Evolutionary conservation across 345 rosid genomes (phyloP).

Genomic region (Eutrema heterophyllum): DNA sequence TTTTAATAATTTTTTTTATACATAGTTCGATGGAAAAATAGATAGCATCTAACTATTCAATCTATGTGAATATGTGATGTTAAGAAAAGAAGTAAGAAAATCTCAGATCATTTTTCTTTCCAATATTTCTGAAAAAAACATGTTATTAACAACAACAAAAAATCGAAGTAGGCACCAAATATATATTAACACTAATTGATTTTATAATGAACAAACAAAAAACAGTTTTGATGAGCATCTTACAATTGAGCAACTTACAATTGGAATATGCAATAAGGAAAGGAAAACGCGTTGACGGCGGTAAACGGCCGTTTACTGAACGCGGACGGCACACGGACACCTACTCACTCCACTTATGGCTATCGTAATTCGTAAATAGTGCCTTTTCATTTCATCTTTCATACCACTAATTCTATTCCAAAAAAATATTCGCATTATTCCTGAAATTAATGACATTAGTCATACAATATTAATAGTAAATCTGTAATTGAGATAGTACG

Average conservation of each 20-base stretch:
- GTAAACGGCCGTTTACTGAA: constrained; percentile 19
- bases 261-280: not conserved
- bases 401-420: constrained; percentile 11
- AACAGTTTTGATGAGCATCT: not conserved
- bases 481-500: not conserved
- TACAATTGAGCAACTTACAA: not conserved
- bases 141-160: not conserved
- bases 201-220: not conserved
- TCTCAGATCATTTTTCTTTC: not conserved
- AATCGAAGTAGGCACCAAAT: not conserved
- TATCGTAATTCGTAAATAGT: constrained; percentile 1
- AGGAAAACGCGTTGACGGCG: constrained; percentile 27
- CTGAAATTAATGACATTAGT: not conserved
- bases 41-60: too few species aligned
- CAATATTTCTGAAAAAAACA: not conserved
- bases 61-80: too few species aligned
- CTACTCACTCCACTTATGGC: not conserved
- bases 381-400: constrained; percentile 8
- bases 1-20: too few species aligned
- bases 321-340: constrained; percentile 25
- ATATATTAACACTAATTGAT: not conserved
- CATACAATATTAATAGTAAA: not conserved
- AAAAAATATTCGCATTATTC: not conserved
- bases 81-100: not conserved
- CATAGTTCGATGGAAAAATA: too few species aligned